These are phyloP conservation scores for Aspergillus mulundensis DNA, from an alignment of 495 filamentous ascomycete genomes.

Conservation along the genomic window DNA sequence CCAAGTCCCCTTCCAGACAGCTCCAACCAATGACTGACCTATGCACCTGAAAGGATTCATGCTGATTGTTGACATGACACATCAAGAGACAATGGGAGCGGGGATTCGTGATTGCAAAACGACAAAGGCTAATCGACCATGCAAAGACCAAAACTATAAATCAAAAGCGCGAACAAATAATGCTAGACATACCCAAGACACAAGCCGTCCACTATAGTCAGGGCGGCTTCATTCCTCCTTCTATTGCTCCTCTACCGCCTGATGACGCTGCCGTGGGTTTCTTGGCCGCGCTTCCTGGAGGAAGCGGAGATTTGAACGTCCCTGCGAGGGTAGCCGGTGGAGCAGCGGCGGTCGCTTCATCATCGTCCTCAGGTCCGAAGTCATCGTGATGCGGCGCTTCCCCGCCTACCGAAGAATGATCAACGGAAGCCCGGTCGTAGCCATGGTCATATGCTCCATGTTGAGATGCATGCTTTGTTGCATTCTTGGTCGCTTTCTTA, in stretches of 20 bases:
- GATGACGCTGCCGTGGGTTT: slow-evolving; percentile 14
- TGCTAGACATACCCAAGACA: slow-evolving; percentile 12
- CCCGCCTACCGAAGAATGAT: slow-evolving; percentile 37
- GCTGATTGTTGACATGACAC: slow-evolving; percentile 11
- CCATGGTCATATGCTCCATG: slow-evolving; percentile 39
- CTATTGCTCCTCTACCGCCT: slow-evolving; percentile 21
- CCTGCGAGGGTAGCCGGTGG: slow-evolving; percentile 35
- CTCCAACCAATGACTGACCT: slow-evolving; percentile 11
- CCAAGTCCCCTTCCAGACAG: slow-evolving; percentile 1
- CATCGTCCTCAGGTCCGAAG: slow-evolving; percentile 53
- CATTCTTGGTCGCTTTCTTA: slow-evolving; percentile 66
- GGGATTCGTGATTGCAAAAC: slow-evolving; percentile 15
- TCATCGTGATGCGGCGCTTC: slow-evolving; percentile 49
- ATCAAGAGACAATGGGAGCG: slow-evolving; percentile 13
- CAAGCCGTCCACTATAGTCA: slow-evolving; percentile 18
- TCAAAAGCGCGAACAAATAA: slow-evolving; percentile 8
- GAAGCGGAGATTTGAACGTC: slow-evolving; percentile 32
- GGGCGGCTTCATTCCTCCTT: slow-evolving; percentile 36
- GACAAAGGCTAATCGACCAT: slow-evolving; percentile 15
- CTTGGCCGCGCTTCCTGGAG: slow-evolving; percentile 27
- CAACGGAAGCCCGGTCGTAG: slow-evolving; percentile 43
- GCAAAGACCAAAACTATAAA: slow-evolving; percentile 13
- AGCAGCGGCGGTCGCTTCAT: slow-evolving; percentile 39
- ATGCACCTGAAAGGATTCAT: slow-evolving; percentile 9
- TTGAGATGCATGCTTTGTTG: slow-evolving; percentile 50